A percentile compares a stretch with the other conserved stretches of the same genome.
Conservation (phyloP, 768 basidiomycete species). For the Suillus americanus region DNA sequence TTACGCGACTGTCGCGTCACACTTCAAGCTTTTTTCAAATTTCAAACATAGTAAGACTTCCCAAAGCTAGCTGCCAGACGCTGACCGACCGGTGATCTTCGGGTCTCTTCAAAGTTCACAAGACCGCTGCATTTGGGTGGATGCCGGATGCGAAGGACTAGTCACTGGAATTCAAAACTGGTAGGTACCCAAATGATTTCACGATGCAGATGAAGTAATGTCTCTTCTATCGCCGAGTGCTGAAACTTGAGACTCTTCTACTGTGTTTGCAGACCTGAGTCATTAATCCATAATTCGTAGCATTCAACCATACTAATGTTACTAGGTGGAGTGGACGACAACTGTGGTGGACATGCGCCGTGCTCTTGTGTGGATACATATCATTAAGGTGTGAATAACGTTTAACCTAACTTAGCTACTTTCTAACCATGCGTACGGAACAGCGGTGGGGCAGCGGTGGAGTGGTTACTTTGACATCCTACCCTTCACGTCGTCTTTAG, state of each 20-base stretch:
- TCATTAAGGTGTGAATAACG: background rate
- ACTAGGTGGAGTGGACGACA: background rate
- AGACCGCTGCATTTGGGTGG: background rate
- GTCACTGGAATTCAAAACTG: background rate
- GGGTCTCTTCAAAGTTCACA: background rate
- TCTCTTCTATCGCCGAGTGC: background rate
- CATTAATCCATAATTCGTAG: background rate
- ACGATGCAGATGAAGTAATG: background rate
- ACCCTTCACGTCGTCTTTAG: constrained; percentile 18
- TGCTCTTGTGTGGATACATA: background rate
- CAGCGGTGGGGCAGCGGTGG: background rate
- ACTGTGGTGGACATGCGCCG: background rate
- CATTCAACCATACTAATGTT: background rate
- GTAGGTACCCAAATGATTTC: background rate
- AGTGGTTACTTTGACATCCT: background rate
- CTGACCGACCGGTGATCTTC: background rate
- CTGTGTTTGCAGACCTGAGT: background rate
- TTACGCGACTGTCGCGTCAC: background rate
- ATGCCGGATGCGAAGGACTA: background rate
- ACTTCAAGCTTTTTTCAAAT: background rate
- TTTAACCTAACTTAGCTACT: background rate
- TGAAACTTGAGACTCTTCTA: background rate
- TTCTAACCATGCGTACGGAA: background rate
- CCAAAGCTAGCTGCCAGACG: background rate
- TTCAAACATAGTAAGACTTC: background rate